Evolutionary conservation across 2,329 filamentous ascomycete species (phyloP), one percentile per base, ranked within the genome.

Genomic region (Arthrobotrys pseudoclavata): DNA sequence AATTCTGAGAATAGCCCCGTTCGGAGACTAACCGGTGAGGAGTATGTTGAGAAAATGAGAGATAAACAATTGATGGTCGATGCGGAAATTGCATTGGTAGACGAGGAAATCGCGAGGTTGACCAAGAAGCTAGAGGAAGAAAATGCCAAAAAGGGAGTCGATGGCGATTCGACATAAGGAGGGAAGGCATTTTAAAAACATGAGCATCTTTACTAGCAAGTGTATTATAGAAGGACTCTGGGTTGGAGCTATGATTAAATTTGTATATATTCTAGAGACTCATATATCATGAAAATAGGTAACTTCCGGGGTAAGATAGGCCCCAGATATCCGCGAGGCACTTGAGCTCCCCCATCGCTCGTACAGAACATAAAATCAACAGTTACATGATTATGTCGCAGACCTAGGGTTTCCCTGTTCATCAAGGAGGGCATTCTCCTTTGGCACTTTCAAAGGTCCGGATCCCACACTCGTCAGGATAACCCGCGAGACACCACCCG

Each of bases 381-480:
- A 22, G 18, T 7, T 22, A 18, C 6, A 15, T 7, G 12, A 20
- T 62, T 68, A 74, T 64, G 45, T 29, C n/a, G 55, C 48, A 45
- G 69, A 34, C 47, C 50, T 79, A 45, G 69, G 68, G 22, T 74
- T 74, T 15, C 75, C 75, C 29, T 63, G 29, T 15, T 64, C 55
- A 31, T 79, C 75, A 52, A 79, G 61, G 20, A 79, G 60, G 5
- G 69, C 55, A 1, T 60, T 40, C 22, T 69, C 69, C 83, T 95
- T 88, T 15, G 95, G 88, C 3, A 93, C 92, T 86, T 89, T 92
- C 79, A 91, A 85, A 0, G 96, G 96, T 0, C 95, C 96, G 83
- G 96, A 93, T 0, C 96, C 96, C 50, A 99, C 96, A 64, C 91
- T 88, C 0, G 96, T 98, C 85, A 94, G 86, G 80, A 99, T 99